These are phyloP conservation scores for Cladobotryum protrusum DNA, from an alignment of 2,329 filamentous ascomycete species.

Conservation along the genomic window DNA sequence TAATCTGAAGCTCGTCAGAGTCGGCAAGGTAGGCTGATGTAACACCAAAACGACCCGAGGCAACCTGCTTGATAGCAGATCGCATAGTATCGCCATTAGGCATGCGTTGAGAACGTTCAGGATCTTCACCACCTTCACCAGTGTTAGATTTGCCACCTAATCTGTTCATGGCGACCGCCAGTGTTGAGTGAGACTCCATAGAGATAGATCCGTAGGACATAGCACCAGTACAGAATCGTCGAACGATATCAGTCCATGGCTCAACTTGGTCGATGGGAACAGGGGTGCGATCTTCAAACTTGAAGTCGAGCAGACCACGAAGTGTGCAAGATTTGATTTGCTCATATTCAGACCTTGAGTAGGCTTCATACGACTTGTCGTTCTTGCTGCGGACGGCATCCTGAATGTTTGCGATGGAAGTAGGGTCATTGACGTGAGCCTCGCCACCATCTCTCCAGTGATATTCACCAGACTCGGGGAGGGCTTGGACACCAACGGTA, in stretches of 20 bases:
- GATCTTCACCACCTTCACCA: constrained; percentile 93
- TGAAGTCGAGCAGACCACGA: constrained; percentile 90
- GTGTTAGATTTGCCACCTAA: constrained; percentile 97
- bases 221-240: constrained; percentile 91
- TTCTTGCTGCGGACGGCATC: constrained; percentile 96
- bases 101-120: constrained; percentile 79
- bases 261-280: constrained; percentile 96
- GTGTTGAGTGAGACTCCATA: constrained; percentile 94
- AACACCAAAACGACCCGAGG: constrained; percentile 91
- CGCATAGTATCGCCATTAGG: constrained; percentile 95
- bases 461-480: constrained; percentile 92
- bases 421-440: constrained; percentile 89
- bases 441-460: constrained; percentile 97
- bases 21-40: constrained; percentile 92
- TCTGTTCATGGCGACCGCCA: constrained; percentile 95
- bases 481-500: constrained; percentile 69
- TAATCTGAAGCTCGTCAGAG: constrained; percentile 94
- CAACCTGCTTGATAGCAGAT: constrained; percentile 95
- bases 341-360: constrained; percentile 88
- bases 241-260: constrained; percentile 96
- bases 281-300: constrained; percentile 77
- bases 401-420: constrained; percentile 93
- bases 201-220: constrained; percentile 99
- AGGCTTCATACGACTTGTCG: constrained; percentile 96
- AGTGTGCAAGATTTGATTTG: constrained; percentile 96